These are phyloP conservation scores for Cladosporium sp. DNA, from an alignment of 2,329 filamentous ascomycete species.

Conservation along the genomic window DNA sequence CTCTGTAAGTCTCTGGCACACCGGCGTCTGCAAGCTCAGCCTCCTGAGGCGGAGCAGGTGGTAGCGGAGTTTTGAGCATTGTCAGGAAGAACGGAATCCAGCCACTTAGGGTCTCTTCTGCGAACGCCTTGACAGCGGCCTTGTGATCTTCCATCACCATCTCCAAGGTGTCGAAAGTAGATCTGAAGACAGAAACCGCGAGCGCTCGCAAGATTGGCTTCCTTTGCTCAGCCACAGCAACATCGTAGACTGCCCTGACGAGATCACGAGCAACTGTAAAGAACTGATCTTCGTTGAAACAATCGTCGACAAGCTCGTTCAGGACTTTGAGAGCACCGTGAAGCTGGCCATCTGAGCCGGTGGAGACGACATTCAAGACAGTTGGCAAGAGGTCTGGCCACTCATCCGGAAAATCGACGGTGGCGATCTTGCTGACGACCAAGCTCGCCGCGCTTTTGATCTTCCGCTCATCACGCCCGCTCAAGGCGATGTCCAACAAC, in stretches of 20 bases:
- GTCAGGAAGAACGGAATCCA: constrained; percentile 91
- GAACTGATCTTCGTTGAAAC: constrained; percentile 91
- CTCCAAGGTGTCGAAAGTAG: constrained; percentile 91
- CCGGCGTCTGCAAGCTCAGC: constrained; percentile 55
- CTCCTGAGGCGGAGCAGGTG: constrained; percentile 56
- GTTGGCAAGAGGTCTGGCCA: constrained; percentile 88
- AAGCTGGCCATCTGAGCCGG: constrained; percentile 71
- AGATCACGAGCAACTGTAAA: constrained; percentile 84
- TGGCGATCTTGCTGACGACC: constrained; percentile 89
- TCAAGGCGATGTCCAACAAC: constrained; percentile 74
- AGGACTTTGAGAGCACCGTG: constrained; percentile 89
- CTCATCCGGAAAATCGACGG: constrained; percentile 85
- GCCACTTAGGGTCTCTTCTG: constrained; percentile 70
- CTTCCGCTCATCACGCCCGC: constrained; percentile 71
- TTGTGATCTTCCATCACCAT: constrained; percentile 95
- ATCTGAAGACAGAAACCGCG: constrained; percentile 83
- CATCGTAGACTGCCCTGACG: constrained; percentile 75
- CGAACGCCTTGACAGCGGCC: constrained; percentile 79
- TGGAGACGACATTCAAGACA: constrained; percentile 71
- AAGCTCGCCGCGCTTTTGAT: constrained; percentile 86
- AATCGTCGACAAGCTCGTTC: constrained; percentile 85
- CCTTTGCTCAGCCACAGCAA: constrained; percentile 70
- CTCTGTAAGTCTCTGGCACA: constrained; percentile 67
- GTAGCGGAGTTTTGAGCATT: constrained; percentile 70
- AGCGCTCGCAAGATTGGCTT: constrained; percentile 72